Conservation (phyloP, 805 yeast genomes). For the Metahyphopichia silvanorum region DNA sequence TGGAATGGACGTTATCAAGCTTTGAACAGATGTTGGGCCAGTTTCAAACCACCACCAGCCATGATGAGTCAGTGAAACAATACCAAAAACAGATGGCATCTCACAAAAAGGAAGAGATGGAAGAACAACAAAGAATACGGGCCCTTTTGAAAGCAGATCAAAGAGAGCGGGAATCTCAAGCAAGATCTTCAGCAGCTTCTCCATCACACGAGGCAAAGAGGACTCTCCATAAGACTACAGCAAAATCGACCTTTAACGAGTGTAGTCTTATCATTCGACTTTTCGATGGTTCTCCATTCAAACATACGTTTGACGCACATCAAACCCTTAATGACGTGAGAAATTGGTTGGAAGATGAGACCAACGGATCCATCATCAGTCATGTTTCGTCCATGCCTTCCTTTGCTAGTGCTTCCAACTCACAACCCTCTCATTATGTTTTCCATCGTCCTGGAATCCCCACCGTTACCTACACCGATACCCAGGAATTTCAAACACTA, state of each 20-base stretch:
- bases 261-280: constrained; percentile 58
- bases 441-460: constrained; percentile 43
- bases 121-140: constrained; percentile 56
- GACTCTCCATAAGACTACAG: constrained; percentile 5
- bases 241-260: not conserved
- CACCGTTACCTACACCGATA: constrained; percentile 44
- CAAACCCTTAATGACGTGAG: constrained; percentile 58
- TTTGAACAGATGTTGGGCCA: constrained; percentile 19
- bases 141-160: constrained; percentile 52
- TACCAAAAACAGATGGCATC: constrained; percentile 8
- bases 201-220: constrained; percentile 10
- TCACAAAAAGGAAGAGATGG: constrained; percentile 38
- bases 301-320: constrained; percentile 44
- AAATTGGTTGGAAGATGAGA: constrained; percentile 50
- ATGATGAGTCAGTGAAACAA: constrained; percentile 6
- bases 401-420: constrained; percentile 51
- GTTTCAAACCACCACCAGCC: constrained; percentile 19
- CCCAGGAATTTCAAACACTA: constrained; percentile 53
- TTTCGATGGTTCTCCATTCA: constrained; percentile 62
- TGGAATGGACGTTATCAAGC: constrained; percentile 42
- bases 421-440: constrained; percentile 49
- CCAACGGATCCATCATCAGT: constrained; percentile 33
- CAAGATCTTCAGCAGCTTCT: constrained; percentile 5
- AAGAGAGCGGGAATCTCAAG: constrained; percentile 35
- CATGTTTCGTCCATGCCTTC: constrained; percentile 47